These are phyloP conservation scores for Spiromastix sp. DNA, from an alignment of 2,329 filamentous ascomycete genomes.

Conservation along the genomic window DNA sequence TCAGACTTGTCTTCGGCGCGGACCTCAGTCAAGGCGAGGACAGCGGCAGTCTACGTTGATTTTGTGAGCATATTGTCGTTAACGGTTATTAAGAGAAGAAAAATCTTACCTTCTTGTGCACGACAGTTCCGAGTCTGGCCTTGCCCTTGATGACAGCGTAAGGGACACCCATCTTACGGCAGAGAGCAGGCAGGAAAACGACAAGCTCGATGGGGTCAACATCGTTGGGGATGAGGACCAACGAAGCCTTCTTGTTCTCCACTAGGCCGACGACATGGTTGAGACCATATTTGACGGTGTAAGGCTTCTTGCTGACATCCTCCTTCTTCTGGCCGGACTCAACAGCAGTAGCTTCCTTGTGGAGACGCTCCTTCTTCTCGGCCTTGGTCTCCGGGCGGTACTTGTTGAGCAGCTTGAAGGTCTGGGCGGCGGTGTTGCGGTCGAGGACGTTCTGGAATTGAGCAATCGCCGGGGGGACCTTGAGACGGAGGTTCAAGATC, in stretches of 20 bases:
- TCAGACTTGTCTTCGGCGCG: conserved; percentile 97
- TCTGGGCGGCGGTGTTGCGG: conserved; percentile 91
- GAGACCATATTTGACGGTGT: conserved; percentile 97
- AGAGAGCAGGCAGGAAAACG: conserved; percentile 96
- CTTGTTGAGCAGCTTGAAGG: conserved; percentile 99
- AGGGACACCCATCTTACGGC: conserved; percentile 99
- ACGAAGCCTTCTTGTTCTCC: conserved; percentile 98
- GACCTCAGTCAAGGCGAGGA: conserved; percentile 91
- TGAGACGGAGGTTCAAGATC: conserved; percentile 96
- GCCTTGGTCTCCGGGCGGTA: conserved; percentile 98
- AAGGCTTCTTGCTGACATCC: conserved; percentile 99
- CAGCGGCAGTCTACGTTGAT: conserved; percentile 69
- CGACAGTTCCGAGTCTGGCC: conserved; percentile 95
- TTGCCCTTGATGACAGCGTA: conserved; percentile 99
- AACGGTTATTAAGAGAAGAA: background rate
- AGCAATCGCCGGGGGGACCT: conserved; percentile 93
- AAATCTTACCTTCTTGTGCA: conserved; percentile 86
- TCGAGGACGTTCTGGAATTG: conserved; percentile 98
- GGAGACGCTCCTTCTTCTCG: conserved; percentile 99
- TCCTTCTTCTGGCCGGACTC: conserved; percentile 99
- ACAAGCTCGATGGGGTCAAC: conserved; percentile 99
- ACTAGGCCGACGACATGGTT: conserved; percentile 98
- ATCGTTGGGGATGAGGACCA: conserved; percentile 98
- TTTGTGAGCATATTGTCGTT: conserved; percentile 16
- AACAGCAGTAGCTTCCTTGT: conserved; percentile 95